phyloP scores from a whole-genome alignment of 2,329 filamentous ascomycete species.

The Nemania sp. region DNA sequence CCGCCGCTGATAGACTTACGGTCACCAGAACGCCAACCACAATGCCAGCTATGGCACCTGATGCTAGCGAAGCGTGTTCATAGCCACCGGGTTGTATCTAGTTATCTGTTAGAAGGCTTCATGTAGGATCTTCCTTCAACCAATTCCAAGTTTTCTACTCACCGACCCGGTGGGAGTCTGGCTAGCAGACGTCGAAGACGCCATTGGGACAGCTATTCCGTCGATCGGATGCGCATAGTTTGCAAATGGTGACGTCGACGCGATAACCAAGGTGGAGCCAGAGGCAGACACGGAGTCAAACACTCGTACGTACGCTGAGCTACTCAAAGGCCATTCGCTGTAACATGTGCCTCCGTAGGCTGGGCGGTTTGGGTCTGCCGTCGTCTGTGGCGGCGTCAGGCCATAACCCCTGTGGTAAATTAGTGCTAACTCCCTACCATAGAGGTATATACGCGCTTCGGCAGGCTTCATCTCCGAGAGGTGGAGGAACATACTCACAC shows the following conservation, averaged over 20 bases:
- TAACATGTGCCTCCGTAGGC: constrained; percentile 33
- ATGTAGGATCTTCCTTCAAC: not conserved
- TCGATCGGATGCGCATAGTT: constrained; percentile 31
- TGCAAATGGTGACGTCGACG: constrained; percentile 17
- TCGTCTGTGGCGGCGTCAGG: constrained; percentile 9
- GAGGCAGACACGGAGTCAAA: constrained; percentile 17
- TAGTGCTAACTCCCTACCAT: too few species aligned
- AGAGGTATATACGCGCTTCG: too few species aligned
- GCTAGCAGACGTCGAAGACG: not conserved
- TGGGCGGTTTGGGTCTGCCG: constrained; percentile 26
- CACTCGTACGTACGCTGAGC: constrained; percentile 15
- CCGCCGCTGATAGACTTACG: constrained; percentile 6
- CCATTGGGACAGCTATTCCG: constrained; percentile 18
- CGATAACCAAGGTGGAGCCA: constrained; percentile 9
- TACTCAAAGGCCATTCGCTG: constrained; percentile 24
- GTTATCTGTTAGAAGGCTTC: not conserved
- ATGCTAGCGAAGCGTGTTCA: constrained; percentile 8
- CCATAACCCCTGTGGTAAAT: constrained; percentile 17
- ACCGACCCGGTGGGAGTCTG: constrained; percentile 1
- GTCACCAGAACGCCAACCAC: constrained; percentile 23
- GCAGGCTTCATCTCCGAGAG: not conserved
- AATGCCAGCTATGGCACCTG: constrained; percentile 28
- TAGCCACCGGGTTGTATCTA: constrained; percentile 3
- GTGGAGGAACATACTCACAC: constrained; percentile 17
- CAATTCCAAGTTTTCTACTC: not conserved